Percentiles rank a stretch among this genome's conserved stretches.
phyloP scores from a whole-genome alignment of 1,139 yeast species.

The Chernovozyma sophiae-reginae region DNA sequence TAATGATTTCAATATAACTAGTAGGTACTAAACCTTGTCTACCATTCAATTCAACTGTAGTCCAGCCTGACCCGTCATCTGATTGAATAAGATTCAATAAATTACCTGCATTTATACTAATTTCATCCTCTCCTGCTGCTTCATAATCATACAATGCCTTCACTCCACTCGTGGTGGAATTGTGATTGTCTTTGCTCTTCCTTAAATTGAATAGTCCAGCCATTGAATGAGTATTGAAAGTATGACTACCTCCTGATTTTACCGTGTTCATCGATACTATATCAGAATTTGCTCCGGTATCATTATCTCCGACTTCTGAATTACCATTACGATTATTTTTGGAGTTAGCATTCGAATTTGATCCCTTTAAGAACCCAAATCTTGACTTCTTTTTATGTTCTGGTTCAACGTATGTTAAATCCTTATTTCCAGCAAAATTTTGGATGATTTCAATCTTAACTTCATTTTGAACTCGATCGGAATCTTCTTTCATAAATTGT shows the following conservation, averaged over 20 bases:
- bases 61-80: constrained; percentile 97
- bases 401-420: constrained; percentile 49
- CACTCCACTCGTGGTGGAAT: constrained; percentile 27
- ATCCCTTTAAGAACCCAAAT: constrained; percentile 47
- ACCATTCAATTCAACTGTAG: constrained; percentile 46
- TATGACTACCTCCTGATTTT: constrained; percentile 30
- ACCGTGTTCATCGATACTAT: constrained; percentile 18
- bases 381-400: constrained; percentile 46
- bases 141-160: constrained; percentile 65
- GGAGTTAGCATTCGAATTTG: constrained; percentile 10
- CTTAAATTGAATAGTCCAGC: constrained; percentile 36
- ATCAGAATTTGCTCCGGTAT: constrained; percentile 14
- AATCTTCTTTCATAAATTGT: constrained; percentile 70
- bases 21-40: constrained; percentile 83
- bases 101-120: constrained; percentile 60
- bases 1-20: constrained; percentile 57
- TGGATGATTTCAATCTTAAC: constrained; percentile 91
- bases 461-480: constrained; percentile 66
- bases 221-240: constrained; percentile 14
- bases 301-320: constrained; percentile 12
- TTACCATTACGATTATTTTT: constrained; percentile 8
- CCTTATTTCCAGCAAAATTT: constrained; percentile 76
- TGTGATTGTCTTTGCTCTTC: constrained; percentile 23
- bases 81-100: constrained; percentile 50
- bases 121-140: constrained; percentile 75